Conservation (phyloP, 495 filamentous ascomycete species). For the Astrothelium macrocarpum region DNA sequence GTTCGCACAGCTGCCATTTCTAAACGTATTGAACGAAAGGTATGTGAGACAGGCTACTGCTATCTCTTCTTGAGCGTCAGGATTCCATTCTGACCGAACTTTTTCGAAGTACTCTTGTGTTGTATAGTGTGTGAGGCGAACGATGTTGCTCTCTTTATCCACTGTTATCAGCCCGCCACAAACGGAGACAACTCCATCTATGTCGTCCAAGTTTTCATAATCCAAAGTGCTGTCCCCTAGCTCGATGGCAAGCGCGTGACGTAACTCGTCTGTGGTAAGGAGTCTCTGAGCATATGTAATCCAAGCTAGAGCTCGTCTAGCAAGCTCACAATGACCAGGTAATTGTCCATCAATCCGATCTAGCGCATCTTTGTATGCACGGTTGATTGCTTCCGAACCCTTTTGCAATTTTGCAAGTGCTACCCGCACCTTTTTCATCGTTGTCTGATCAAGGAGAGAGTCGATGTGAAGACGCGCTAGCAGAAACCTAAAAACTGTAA, state of each 20-base stretch:
- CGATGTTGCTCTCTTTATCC: conserved; percentile 37
- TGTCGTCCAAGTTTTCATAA: conserved; percentile 29
- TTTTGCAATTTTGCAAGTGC: conserved; percentile 31
- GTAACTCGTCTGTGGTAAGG: conserved; percentile 37
- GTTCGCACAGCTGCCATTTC: not conserved
- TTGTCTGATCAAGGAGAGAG: conserved; percentile 34
- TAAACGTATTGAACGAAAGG: not conserved
- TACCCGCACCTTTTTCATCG: conserved; percentile 24
- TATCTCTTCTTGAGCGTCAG: conserved; percentile 18
- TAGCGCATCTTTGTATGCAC: conserved; percentile 39
- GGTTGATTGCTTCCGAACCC: conserved; percentile 20
- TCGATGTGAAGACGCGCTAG: conserved; percentile 43
- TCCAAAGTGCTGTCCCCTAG: conserved; percentile 29
- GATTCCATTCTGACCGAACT: conserved; percentile 31
- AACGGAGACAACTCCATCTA: conserved; percentile 36
- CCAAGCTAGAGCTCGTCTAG: conserved; percentile 37
- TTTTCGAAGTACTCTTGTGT: conserved; percentile 44
- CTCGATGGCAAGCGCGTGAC: conserved; percentile 39
- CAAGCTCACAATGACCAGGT: conserved; percentile 24
- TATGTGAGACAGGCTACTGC: conserved; percentile 4
- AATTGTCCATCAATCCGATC: conserved; percentile 36
- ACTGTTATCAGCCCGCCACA: conserved; percentile 47
- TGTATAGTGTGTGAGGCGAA: conserved; percentile 49
- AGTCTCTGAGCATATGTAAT: conserved; percentile 35
- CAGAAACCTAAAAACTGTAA: conserved; percentile 39